Conservation (phyloP, 1,284 basidiomycete species). For the Pseudomicrostroma phylloplanum region DNA sequence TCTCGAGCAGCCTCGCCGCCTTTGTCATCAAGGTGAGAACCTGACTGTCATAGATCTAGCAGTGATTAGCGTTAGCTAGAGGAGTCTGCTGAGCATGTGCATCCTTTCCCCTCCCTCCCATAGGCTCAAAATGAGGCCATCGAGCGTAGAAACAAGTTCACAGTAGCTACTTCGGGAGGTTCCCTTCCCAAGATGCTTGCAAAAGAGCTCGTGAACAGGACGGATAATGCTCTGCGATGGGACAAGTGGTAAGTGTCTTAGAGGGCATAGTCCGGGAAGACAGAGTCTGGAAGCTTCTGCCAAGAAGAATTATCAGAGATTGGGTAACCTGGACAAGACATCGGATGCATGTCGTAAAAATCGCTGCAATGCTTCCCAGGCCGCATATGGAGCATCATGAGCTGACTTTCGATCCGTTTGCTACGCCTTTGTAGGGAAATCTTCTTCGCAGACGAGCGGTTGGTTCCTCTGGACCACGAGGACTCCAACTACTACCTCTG, state of each 20-base stretch:
- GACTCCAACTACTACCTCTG: slow-evolving; percentile 86
- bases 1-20: slow-evolving; percentile 62
- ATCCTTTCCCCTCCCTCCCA: not conserved
- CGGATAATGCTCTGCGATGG: slow-evolving; percentile 70
- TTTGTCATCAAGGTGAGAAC: slow-evolving; percentile 66
- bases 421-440: slow-evolving; percentile 68
- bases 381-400: no score
- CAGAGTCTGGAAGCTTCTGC: not conserved
- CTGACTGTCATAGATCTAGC: not conserved
- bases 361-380: not conserved
- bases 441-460: slow-evolving; percentile 94
- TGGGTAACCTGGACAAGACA: no score
- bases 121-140: slow-evolving; percentile 79
- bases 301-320: slow-evolving; percentile 11
- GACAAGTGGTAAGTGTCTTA: slow-evolving; percentile 71
- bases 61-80: not conserved
- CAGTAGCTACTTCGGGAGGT: slow-evolving; percentile 86
- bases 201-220: slow-evolving; percentile 64
- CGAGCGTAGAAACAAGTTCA: slow-evolving; percentile 79
- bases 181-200: slow-evolving; percentile 78
- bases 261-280: no score
- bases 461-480: slow-evolving; percentile 82
- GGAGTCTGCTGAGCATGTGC: not conserved
- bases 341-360: slow-evolving; percentile 9
- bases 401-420: slow-evolving; percentile 1